Conservation (phyloP, 805 yeast species). For the Wickerhamomyces chambardii region DNA sequence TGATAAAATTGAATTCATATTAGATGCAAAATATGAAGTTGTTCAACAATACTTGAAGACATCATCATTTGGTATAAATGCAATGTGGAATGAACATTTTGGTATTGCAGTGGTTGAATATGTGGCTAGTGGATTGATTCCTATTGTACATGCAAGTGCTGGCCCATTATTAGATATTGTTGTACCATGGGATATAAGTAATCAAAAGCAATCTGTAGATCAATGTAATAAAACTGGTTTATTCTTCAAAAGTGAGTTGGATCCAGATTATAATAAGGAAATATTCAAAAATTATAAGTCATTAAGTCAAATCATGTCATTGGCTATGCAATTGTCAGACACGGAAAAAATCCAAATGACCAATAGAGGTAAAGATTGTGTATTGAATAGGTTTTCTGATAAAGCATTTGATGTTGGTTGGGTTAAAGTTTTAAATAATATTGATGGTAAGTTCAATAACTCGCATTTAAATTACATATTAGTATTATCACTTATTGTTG, state of each 20-base stretch:
- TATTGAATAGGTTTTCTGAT: slow-evolving; percentile 51
- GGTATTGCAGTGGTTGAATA: slow-evolving; percentile 97
- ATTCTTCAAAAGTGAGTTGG: slow-evolving; percentile 61
- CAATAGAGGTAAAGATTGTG: slow-evolving; percentile 34
- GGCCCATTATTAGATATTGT: slow-evolving; percentile 92
- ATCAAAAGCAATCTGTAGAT: slow-evolving; percentile 20
- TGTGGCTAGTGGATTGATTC: slow-evolving; percentile 76
- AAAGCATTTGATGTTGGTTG: slow-evolving; percentile 45
- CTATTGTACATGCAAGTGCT: slow-evolving; percentile 89
- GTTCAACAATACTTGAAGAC: slow-evolving; percentile 44
- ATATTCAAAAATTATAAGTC: slow-evolving; percentile 27
- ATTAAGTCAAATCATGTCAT: slow-evolving; percentile 39
- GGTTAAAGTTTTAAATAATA: slow-evolving; percentile 28
- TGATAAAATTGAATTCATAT: slow-evolving; percentile 39
- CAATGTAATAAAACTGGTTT: slow-evolving; percentile 57
- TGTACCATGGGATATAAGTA: slow-evolving; percentile 34
- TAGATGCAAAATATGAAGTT: slow-evolving; percentile 65
- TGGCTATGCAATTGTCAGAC: slow-evolving; percentile 29
- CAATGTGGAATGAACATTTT: slow-evolving; percentile 99
- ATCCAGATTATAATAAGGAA: slow-evolving; percentile 51
- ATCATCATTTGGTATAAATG: slow-evolving; percentile 75
- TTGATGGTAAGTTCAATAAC: too few relatives aligned
- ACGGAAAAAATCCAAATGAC: slow-evolving; percentile 32
- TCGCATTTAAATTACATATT: too few relatives aligned
- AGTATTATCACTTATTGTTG: too few relatives aligned